Evolutionary conservation across 495 filamentous ascomycete genomes (phyloP).

Genomic region (Opeltia flavorubescens): DNA sequence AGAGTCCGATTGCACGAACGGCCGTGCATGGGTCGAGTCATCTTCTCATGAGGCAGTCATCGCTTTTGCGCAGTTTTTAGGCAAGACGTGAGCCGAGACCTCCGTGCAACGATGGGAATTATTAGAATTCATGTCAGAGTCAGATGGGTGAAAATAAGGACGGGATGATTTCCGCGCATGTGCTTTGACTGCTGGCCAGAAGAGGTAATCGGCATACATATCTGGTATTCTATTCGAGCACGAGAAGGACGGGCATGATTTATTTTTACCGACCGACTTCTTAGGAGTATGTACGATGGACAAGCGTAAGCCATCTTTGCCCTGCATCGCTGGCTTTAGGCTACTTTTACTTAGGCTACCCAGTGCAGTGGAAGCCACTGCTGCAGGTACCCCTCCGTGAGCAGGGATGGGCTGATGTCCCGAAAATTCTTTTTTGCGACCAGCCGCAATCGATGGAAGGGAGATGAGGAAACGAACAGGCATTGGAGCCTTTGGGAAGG

Average conservation of each 20-base stretch:
- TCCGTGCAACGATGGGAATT: no score
- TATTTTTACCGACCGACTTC: constrained; percentile 1
- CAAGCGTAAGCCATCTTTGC: neutral
- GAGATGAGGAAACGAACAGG: neutral
- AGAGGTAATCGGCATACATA: no score
- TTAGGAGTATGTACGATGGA: neutral
- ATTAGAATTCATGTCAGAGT: no score
- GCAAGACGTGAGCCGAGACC: no score
- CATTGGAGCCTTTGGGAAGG: neutral
- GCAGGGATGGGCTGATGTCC: neutral
- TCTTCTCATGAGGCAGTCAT: neutral
- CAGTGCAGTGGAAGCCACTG: neutral
- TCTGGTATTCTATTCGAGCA: no score
- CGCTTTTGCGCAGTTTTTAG: no score
- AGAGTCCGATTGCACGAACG: neutral
- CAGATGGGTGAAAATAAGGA: no score
- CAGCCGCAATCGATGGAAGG: neutral
- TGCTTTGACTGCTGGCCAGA: no score
- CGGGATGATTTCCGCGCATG: no score
- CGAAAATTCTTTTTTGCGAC: neutral
- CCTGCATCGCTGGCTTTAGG: neutral
- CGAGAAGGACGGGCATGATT: neutral
- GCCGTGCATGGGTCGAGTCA: neutral
- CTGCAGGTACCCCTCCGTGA: neutral
- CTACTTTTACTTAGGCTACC: neutral